These are phyloP conservation scores for Cyclotella kingstonii DNA, from an alignment of 108 stramenopile genomes.

Conservation along the genomic window DNA sequence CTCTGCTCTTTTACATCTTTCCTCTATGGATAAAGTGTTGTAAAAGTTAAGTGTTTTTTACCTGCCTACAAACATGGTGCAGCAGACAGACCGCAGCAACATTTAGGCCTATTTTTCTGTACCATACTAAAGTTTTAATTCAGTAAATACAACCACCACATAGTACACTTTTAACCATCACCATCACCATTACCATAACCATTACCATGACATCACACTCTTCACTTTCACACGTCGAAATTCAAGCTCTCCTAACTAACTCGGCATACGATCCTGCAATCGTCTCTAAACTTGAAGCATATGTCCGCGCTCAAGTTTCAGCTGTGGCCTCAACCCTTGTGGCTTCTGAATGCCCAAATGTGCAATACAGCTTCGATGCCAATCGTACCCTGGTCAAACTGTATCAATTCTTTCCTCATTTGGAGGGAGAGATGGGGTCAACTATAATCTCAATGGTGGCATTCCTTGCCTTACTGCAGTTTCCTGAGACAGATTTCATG, in stretches of 20 bases:
- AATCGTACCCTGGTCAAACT: constrained; percentile 74
- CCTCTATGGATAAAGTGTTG: no score
- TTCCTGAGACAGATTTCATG: constrained; percentile 65
- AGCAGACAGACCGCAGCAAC: no score
- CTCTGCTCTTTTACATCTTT: no score
- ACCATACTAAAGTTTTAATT: no score
- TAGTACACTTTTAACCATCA: no score
- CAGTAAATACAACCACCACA: no score
- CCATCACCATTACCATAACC: no score
- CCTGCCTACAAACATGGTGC: no score
- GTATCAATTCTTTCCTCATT: constrained; percentile 76
- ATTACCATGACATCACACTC: constrained; percentile 1
- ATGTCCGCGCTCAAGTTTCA: constrained; percentile 71
- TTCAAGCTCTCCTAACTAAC: constrained; percentile 38
- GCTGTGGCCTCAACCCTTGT: constrained; percentile 51
- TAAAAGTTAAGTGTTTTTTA: no score
- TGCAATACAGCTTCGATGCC: constrained; percentile 70
- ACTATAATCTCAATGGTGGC: constrained; percentile 45
- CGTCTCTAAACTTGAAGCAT: constrained; percentile 61
- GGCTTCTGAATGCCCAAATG: constrained; percentile 31
- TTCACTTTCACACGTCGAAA: constrained; percentile 29
- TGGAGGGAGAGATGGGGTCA: constrained; percentile 22
- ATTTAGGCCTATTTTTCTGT: no score
- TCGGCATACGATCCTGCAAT: constrained; percentile 57
- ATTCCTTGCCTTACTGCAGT: constrained; percentile 68